A percentile compares a stretch with the other conserved stretches of the same genome.
Evolutionary conservation across 306 rosid species (phyloP).

Genomic region (Lotus japonicus): DNA sequence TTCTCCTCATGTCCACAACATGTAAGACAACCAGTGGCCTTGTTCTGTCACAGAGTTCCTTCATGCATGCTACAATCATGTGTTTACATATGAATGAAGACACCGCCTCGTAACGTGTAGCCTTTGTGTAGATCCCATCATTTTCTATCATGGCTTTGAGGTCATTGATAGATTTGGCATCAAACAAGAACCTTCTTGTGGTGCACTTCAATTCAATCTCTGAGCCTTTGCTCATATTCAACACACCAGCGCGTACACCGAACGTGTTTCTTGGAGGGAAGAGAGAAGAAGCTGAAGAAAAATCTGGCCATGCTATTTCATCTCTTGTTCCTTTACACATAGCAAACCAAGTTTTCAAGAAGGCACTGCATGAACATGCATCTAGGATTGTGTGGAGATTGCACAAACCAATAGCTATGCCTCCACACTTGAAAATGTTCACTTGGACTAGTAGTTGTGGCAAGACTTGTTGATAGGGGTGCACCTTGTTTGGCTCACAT

Average conservation of each 20-base stretch:
- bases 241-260: constrained; percentile 17
- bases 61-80: constrained; percentile 23
- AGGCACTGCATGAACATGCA: constrained; percentile 18
- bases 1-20: constrained; percentile 44
- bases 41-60: background rate
- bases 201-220: constrained; percentile 19
- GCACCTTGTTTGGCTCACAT: constrained; percentile 27
- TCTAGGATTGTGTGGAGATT: constrained; percentile 41
- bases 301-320: constrained; percentile 22
- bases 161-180: background rate
- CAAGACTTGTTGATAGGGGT: background rate
- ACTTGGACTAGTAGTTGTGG: constrained; percentile 42
- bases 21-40: constrained; percentile 24
- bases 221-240: background rate
- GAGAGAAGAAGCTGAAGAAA: constrained; percentile 4
- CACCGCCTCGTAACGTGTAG: constrained; percentile 30
- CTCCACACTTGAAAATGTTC: constrained; percentile 48
- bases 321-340: constrained; percentile 10
- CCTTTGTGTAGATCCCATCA: constrained; percentile 1
- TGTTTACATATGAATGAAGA: constrained; percentile 39
- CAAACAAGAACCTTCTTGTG: constrained; percentile 39
- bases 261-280: constrained; percentile 36
- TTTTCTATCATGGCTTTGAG: constrained; percentile 3
- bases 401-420: constrained; percentile 40
- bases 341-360: constrained; percentile 40